A percentile compares a stretch with the other conserved stretches of the same genome.
Conservation (phyloP, 1,139 yeast genomes). For the Lodderomyces elongisporus region DNA sequence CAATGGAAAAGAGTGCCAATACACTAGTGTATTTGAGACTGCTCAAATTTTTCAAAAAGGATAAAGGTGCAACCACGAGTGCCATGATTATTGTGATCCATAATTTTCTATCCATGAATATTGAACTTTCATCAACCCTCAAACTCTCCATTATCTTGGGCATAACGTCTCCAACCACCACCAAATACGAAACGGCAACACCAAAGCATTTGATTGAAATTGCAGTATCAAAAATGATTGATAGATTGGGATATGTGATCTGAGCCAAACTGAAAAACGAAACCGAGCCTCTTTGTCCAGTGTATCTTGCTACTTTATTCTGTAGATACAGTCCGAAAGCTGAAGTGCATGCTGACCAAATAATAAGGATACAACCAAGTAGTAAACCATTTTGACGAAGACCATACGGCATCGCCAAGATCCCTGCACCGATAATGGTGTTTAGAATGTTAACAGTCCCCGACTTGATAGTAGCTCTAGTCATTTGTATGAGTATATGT, state of each 20-base stretch:
- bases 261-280: slow-evolving; percentile 51
- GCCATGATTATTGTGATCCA: slow-evolving; percentile 67
- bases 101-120: slow-evolving; percentile 44
- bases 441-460: slow-evolving; percentile 50
- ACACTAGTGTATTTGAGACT: slow-evolving; percentile 81
- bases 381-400: slow-evolving; percentile 46
- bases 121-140: slow-evolving; percentile 16
- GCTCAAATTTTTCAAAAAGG: slow-evolving; percentile 70
- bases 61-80: slow-evolving; percentile 63
- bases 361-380: slow-evolving; percentile 42
- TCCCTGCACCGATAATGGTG: slow-evolving; percentile 55
- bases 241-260: slow-evolving; percentile 48
- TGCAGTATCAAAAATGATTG: slow-evolving; percentile 44
- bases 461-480: slow-evolving; percentile 40
- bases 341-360: slow-evolving; percentile 47
- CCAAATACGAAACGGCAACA: slow-evolving; percentile 82
- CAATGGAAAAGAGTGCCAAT: slow-evolving; percentile 75
- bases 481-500: slow-evolving; percentile 16
- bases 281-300: slow-evolving; percentile 45
- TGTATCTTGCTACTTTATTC: slow-evolving; percentile 46
- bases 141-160: slow-evolving; percentile 63
- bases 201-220: slow-evolving; percentile 74
- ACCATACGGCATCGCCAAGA: slow-evolving; percentile 55
- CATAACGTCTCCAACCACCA: slow-evolving; percentile 85
- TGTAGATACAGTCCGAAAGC: slow-evolving; percentile 51